These are phyloP conservation scores for Trichomonas tenax DNA, from an alignment of 208 protist genomes.

Conservation along the genomic window DNA sequence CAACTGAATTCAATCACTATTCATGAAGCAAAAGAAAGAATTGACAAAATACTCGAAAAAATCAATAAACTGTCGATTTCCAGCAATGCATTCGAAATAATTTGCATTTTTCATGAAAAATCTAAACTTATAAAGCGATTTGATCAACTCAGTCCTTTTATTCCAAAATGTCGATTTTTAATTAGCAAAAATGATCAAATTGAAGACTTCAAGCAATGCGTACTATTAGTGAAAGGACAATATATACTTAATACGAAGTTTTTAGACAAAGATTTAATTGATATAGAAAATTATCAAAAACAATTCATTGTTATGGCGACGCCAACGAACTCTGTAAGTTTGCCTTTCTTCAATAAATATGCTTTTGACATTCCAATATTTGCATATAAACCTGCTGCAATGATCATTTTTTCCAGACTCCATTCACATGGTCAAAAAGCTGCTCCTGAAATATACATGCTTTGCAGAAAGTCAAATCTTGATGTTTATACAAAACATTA, in stretches of 20 bases:
- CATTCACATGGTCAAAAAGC: neutral
- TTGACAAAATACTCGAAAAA: neutral
- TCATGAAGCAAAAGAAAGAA: neutral
- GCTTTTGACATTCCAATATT: neutral
- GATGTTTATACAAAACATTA: neutral
- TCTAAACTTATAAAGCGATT: neutral
- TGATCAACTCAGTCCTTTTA: neutral
- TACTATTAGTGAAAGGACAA: neutral
- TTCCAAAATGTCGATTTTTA: neutral
- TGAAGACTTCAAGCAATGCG: neutral
- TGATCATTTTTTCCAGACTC: neutral
- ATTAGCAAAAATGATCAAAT: neutral
- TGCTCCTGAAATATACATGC: neutral
- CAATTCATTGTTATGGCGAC: neutral
- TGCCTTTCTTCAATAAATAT: neutral
- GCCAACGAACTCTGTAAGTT: neutral
- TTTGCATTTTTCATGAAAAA: neutral
- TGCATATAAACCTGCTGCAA: neutral
- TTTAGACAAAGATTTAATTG: neutral
- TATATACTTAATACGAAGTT: neutral
- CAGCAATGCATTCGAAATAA: neutral
- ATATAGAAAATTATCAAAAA: neutral
- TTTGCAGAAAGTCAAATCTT: neutral
- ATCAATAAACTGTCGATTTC: neutral
- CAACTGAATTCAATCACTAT: neutral